Conservation (phyloP, 1,284 basidiomycete species). For the Microbotryum scabiosae region DNA sequence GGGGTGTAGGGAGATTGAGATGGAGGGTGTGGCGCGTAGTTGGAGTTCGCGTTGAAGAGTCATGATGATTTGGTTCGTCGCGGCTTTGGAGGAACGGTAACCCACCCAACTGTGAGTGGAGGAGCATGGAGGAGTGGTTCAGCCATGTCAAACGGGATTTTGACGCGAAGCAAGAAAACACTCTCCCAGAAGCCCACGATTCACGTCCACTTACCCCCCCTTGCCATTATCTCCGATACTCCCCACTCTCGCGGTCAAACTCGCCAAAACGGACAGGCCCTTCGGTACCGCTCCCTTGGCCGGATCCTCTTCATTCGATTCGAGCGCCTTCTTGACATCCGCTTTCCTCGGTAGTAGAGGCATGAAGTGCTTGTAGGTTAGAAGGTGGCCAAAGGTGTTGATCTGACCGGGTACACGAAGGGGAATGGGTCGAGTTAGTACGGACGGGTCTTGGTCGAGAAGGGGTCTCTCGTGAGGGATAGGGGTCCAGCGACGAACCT, state of each 20-base stretch:
- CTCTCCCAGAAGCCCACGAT: too few relatives aligned
- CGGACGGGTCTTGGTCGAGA: background rate
- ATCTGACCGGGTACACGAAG: conserved; percentile 36
- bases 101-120: conserved; percentile 19
- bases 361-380: conserved; percentile 47
- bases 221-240: conserved; percentile 44
- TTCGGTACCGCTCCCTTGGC: conserved; percentile 39
- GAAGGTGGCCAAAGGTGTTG: conserved; percentile 47
- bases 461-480: background rate
- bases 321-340: conserved; percentile 32
- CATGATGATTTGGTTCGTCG: conserved; percentile 38
- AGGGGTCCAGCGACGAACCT: conserved; percentile 17
- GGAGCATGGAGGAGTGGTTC: too few relatives aligned
- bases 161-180: too few relatives aligned
- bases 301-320: conserved; percentile 35
- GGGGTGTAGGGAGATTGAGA: conserved; percentile 32
- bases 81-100: conserved; percentile 40
- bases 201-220: conserved; percentile 37
- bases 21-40: conserved; percentile 17
- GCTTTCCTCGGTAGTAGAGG: conserved; percentile 44
- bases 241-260: conserved; percentile 46
- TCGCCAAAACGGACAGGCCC: conserved; percentile 41
- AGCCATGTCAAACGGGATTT: too few relatives aligned
- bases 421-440: background rate
- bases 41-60: conserved; percentile 35